Conservation (phyloP, 2,329 filamentous ascomycete species). For the Teratosphaeria gauchensis region DNA sequence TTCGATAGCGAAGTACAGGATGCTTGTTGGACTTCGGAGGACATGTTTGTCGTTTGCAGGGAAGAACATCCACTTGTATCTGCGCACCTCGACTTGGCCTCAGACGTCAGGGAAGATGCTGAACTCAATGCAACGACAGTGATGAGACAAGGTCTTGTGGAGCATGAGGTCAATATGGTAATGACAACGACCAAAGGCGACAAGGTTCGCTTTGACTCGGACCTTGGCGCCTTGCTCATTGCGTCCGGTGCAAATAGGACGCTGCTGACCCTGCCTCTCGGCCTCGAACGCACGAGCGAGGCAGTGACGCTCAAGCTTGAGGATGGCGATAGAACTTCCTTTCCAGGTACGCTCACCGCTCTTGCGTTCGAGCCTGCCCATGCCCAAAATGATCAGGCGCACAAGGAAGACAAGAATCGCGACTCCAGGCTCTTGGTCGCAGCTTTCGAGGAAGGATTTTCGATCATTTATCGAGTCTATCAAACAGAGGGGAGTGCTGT, state of each 20-base stretch:
- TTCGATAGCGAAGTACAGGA: conserved; percentile 35
- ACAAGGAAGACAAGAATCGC: neutral
- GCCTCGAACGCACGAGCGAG: conserved; percentile 10
- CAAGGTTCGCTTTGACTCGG: conserved; percentile 29
- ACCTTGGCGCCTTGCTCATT: conserved; percentile 26
- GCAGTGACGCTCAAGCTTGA: neutral
- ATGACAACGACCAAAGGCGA: conserved; percentile 11
- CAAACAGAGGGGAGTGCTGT: conserved; percentile 1
- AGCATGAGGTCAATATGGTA: neutral
- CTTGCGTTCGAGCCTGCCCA: conserved; percentile 30
- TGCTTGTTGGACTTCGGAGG: conserved; percentile 35
- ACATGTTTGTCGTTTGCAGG: conserved; percentile 36
- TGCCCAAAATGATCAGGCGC: neutral
- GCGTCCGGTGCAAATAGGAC: conserved; percentile 16
- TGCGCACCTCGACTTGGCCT: neutral
- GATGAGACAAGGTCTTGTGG: conserved; percentile 5
- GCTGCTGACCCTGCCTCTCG: conserved; percentile 25
- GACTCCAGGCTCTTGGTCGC: conserved; percentile 26
- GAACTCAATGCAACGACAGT: conserved; percentile 3
- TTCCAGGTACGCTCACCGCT: conserved; percentile 27
- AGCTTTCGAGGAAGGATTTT: conserved; percentile 31
- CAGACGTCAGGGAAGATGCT: conserved; percentile 7
- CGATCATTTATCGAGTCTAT: conserved; percentile 31
- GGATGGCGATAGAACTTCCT: neutral
- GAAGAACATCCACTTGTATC: conserved; percentile 14